These are phyloP conservation scores for Flaveria robusta DNA, from an alignment of 129 eudicot genomes.

Conservation along the genomic window DNA sequence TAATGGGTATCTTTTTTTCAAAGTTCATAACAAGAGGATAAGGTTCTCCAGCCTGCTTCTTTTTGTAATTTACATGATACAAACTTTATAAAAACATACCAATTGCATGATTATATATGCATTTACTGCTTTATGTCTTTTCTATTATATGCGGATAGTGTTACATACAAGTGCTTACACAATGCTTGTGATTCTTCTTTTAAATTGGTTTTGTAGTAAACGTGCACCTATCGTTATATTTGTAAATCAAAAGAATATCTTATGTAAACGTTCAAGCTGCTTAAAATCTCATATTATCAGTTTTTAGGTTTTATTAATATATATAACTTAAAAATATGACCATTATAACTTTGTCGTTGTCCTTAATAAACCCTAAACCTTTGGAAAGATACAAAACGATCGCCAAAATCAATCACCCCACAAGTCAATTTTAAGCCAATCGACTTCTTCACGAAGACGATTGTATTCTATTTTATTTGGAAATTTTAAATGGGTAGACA, in stretches of 20 bases:
- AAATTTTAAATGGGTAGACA: conserved; percentile 3
- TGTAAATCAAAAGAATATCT: neutral
- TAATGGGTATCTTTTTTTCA: conserved; percentile 17
- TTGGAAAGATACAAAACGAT: too few species aligned
- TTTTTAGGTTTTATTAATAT: neutral
- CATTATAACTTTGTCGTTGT: neutral
- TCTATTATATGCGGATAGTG: neutral
- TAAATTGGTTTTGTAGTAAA: neutral
- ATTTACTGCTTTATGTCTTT: too few species aligned
- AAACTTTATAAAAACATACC: too few species aligned
- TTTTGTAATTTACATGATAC: neutral
- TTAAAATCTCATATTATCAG: neutral
- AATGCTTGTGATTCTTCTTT: neutral
- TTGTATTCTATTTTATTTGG: too few species aligned
- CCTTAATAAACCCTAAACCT: too few species aligned
- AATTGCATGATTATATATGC: too few species aligned
- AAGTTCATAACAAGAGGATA: conserved; percentile 30
- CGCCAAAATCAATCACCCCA: too few species aligned
- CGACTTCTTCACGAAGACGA: neutral
- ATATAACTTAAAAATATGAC: neutral
- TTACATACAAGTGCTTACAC: too few species aligned
- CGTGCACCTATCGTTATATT: neutral
- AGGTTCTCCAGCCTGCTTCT: conserved; percentile 24
- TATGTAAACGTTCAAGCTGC: neutral
- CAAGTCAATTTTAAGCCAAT: too few species aligned